These are phyloP conservation scores for Austroboletus eburneus DNA, from an alignment of 768 basidiomycete genomes.

Conservation along the genomic window DNA sequence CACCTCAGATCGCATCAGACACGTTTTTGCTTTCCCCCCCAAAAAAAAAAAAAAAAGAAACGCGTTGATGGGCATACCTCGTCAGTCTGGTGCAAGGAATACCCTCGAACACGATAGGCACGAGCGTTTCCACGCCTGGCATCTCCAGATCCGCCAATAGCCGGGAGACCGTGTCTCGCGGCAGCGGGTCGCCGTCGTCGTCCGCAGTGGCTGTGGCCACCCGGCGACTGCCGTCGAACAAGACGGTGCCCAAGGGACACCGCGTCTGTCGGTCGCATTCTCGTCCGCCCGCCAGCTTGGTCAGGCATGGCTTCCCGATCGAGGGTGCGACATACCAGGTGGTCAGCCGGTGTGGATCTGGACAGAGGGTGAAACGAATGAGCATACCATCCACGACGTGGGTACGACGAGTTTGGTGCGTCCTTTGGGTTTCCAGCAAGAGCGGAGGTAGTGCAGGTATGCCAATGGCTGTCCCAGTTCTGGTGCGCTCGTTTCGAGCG, in stretches of 20 bases:
- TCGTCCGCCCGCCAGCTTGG: no score
- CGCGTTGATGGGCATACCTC: conserved; percentile 12
- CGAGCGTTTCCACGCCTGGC: background rate
- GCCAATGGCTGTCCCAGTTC: conserved; percentile 16
- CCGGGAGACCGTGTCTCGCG: conserved; percentile 10
- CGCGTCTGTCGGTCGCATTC: background rate
- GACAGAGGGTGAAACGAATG: background rate
- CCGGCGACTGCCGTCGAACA: conserved; percentile 9
- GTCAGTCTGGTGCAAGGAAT: conserved; percentile 11
- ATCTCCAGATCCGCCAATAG: conserved; percentile 3
- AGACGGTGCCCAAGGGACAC: conserved; percentile 18
- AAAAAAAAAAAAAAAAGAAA: no score
- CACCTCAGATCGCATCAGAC: no score
- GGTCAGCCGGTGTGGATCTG: no score
- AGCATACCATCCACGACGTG: conserved; percentile 25
- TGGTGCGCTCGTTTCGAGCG: conserved; percentile 12
- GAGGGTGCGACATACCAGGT: no score
- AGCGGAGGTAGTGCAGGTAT: conserved; percentile 22
- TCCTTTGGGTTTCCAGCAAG: conserved; percentile 18
- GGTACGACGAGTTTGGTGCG: conserved; percentile 18
- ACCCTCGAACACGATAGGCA: conserved; percentile 16
- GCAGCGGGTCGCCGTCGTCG: conserved; percentile 7
- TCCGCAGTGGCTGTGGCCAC: background rate
- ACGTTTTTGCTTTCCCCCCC: no score
- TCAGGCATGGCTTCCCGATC: no score